Conservation (phyloP, 257 asterid genomes). For the Salvia hispanica region DNA sequence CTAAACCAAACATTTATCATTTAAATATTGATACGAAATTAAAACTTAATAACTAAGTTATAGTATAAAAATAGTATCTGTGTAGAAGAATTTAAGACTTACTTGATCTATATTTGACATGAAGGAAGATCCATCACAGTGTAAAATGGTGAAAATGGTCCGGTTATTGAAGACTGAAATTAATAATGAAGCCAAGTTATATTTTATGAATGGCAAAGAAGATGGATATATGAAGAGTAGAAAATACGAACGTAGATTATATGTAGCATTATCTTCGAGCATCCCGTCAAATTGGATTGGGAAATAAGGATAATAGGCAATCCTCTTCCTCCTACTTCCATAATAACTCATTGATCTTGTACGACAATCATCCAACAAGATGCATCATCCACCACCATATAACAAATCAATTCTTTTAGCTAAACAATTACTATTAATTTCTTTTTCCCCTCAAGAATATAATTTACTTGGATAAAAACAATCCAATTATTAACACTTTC, state of each 20-base stretch:
- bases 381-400: slow-evolving; percentile 18
- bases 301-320: not conserved
- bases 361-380: not conserved
- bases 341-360: not conserved
- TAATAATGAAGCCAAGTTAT: not conserved
- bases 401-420: not conserved
- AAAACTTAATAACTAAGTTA: too few species aligned
- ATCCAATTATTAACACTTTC: not conserved
- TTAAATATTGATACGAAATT: too few species aligned
- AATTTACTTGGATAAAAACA: not conserved
- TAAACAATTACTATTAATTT: not conserved
- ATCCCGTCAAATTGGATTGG: not conserved
- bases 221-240: not conserved
- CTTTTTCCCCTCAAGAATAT: not conserved
- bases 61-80: too few species aligned
- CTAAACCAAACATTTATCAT: slow-evolving; percentile 11
- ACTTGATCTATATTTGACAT: not conserved
- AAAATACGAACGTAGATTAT: not conserved
- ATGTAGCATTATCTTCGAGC: not conserved
- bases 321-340: not conserved
- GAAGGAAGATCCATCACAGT: not conserved
- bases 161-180: not conserved
- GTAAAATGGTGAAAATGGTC: not conserved
- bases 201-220: not conserved
- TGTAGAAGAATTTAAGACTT: not conserved